Evolutionary conservation across 768 basidiomycete genomes (phyloP), one percentile per base, ranked within the genome.

Genomic region (Tylopilus subfusipes): DNA sequence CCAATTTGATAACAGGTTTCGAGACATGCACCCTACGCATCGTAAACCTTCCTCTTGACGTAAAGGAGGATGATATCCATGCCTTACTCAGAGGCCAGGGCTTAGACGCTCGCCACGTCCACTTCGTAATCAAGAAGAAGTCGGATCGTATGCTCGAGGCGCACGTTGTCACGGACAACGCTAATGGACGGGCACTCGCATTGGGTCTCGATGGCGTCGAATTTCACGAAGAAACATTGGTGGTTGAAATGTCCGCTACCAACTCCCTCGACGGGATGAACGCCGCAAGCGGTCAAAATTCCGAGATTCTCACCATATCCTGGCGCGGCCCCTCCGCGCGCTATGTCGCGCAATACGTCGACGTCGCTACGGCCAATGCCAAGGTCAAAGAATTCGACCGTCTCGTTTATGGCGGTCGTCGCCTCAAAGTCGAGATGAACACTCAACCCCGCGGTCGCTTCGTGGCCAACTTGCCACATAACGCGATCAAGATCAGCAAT

Each of bases 241-340:
- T 59, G 9, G 75, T 83, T 38, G 76, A 78, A 57, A 68, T 78
- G 29, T 68, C 70, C 40, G 64, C 75, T 34, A 75, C 73, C 45
- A 69, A 71, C 31, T 69, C 68, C 49, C 55, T 71, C 13, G 73
- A 73, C 36, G 72, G 74, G 8, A 81, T 82, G 81, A 75, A 62
- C 12, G 67, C 65, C 19, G 69, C 65, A 10, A 59, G 68, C 3
- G 57, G 57, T 5, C 68, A 68, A 3, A 70, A 72, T 27, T 42
- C 65, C 5, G 71, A 81, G 13, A 69, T 74, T 34, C 61, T 85
- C 47, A 75, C 74, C 0, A 73, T 85, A 42, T 76, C 74, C 12
- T 87, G 84, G 81, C 72, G 66, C 7, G 66, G 69, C 1, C 82
- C 83, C 2, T 79, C 77, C n/a, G 61, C 62, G 5, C 66, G 74